Evolutionary conservation across 2,329 filamentous ascomycete genomes (phyloP).

Genomic region (Dactylella cylindrospora): DNA sequence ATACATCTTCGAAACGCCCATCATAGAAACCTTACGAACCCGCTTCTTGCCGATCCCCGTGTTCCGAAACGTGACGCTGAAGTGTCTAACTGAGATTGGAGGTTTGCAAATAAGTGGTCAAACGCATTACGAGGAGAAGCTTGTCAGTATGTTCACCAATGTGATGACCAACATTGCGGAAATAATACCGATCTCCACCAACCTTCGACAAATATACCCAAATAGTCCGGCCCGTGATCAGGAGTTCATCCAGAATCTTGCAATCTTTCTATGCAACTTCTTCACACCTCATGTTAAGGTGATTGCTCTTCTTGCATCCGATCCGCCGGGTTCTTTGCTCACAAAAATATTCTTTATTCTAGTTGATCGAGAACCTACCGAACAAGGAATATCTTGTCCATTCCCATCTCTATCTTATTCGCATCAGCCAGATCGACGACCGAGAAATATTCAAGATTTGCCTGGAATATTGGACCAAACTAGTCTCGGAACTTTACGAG

Average conservation of each 20-base stretch:
- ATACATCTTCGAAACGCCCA: slow-evolving; percentile 96
- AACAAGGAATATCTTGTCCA: slow-evolving; percentile 94
- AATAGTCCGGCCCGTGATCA: slow-evolving; percentile 91
- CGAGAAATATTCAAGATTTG: slow-evolving; percentile 99
- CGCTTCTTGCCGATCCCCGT: slow-evolving; percentile 91
- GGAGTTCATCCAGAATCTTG: slow-evolving; percentile 95
- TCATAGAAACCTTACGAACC: slow-evolving; percentile 90
- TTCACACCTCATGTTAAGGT: slow-evolving; percentile 89
- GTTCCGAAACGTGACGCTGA: slow-evolving; percentile 94
- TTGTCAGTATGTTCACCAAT: slow-evolving; percentile 98
- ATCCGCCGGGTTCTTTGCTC: slow-evolving; percentile 47
- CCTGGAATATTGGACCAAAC: slow-evolving; percentile 97
- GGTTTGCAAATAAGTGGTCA: slow-evolving; percentile 79
- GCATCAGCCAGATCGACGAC: slow-evolving; percentile 97
- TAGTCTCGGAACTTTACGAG: slow-evolving; percentile 96
- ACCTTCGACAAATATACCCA: slow-evolving; percentile 87
- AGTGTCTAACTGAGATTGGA: slow-evolving; percentile 96
- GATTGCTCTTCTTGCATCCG: slow-evolving; percentile 48
- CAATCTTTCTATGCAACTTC: slow-evolving; percentile 94
- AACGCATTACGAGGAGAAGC: slow-evolving; percentile 84
- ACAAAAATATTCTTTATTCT: slow-evolving; percentile 17
- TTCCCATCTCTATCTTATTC: slow-evolving; percentile 95
- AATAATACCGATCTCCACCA: slow-evolving; percentile 86
- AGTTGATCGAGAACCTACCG: slow-evolving; percentile 92
- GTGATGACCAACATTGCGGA: slow-evolving; percentile 88